These are phyloP conservation scores for Colletotrichum sp. DNA, from an alignment of 2,329 filamentous ascomycete genomes.

Conservation along the genomic window DNA sequence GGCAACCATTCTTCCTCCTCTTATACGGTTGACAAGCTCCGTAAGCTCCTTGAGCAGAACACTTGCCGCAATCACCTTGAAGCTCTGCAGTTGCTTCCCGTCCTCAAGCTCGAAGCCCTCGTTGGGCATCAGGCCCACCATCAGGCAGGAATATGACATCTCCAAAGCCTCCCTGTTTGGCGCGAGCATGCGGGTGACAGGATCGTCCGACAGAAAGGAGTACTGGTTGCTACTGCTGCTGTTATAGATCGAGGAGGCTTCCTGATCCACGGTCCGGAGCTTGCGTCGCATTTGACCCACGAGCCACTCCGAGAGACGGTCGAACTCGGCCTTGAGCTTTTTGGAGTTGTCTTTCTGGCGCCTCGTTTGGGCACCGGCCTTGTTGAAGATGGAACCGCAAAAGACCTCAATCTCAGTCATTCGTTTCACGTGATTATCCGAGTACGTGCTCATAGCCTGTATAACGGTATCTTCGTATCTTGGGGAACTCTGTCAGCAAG, in stretches of 20 bases:
- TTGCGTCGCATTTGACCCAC: constrained; percentile 37
- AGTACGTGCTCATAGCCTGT: constrained; percentile 45
- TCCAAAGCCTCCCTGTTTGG: constrained; percentile 31
- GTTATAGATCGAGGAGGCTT: not conserved
- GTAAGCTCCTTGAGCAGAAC: constrained; percentile 36
- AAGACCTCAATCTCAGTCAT: constrained; percentile 60
- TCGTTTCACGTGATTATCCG: constrained; percentile 47
- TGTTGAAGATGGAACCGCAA: constrained; percentile 61
- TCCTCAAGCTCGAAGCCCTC: constrained; percentile 22
- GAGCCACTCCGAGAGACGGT: constrained; percentile 48
- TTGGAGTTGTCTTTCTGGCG: constrained; percentile 57
- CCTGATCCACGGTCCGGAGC: not conserved
- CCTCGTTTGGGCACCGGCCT: constrained; percentile 50
- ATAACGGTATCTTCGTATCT: constrained; percentile 53
- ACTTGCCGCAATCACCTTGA: constrained; percentile 41
- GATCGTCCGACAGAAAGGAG: not conserved
- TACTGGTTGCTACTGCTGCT: not conserved
- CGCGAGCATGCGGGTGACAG: not conserved
- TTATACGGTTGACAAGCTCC: constrained; percentile 4
- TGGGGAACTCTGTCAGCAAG: not conserved
- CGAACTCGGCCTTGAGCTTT: constrained; percentile 57
- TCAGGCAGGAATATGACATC: constrained; percentile 39
- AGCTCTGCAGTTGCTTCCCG: constrained; percentile 32
- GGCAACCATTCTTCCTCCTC: not conserved
- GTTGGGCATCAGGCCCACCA: constrained; percentile 24